These are phyloP conservation scores for Marsdenia floribunda DNA, from an alignment of 257 asterid genomes.

Conservation along the genomic window DNA sequence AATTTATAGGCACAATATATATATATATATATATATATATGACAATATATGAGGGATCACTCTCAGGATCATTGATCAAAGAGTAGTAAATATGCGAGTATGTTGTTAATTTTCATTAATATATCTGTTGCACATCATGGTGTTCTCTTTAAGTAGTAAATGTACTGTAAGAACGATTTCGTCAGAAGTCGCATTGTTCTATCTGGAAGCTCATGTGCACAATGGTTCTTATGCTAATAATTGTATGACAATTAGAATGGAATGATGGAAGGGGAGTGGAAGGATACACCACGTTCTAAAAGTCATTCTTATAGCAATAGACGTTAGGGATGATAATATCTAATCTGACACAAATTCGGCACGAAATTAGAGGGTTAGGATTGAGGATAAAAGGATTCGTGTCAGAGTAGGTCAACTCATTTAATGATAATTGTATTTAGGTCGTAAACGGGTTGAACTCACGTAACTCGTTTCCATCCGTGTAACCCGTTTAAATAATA, in stretches of 20 bases:
- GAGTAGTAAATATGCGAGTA: slow-evolving; percentile 75
- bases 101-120: slow-evolving; percentile 15
- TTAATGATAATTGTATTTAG: no score
- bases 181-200: background rate
- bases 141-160: background rate
- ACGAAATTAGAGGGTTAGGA: no score
- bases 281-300: slow-evolving; percentile 72
- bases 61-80: slow-evolving; percentile 50
- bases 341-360: no score
- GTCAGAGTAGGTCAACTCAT: no score
- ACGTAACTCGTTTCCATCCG: no score
- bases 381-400: no score
- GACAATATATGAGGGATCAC: no score
- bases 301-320: slow-evolving; percentile 45
- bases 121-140: background rate
- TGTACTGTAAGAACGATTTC: background rate
- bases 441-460: no score
- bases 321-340: no score
- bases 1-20: no score
- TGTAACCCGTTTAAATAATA: no score
- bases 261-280: slow-evolving; percentile 99
- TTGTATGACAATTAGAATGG: slow-evolving; percentile 87
- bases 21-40: no score
- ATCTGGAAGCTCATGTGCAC: background rate
- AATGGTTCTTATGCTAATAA: background rate